phyloP scores from a whole-genome alignment of 345 rosid species.

The Syzygium jambos region DNA sequence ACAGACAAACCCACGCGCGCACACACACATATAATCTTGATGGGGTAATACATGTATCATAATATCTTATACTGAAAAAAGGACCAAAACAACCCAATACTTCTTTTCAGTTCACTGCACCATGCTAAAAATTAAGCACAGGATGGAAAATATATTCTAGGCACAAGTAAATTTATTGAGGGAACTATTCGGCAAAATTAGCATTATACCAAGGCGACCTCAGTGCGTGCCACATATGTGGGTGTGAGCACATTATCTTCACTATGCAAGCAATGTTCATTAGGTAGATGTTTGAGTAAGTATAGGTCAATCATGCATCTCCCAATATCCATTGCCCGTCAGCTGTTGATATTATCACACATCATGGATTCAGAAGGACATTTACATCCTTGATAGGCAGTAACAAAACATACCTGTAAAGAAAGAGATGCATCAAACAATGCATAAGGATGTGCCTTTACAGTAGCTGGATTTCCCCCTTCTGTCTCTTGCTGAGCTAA shows the following conservation, averaged over 20 bases:
- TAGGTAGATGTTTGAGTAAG: neutral
- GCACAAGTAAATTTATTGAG: neutral
- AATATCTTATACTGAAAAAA: neutral
- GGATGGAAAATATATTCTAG: neutral
- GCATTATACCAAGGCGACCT: neutral
- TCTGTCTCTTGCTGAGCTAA: constrained; percentile 42
- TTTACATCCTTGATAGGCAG: neutral
- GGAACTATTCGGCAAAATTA: neutral
- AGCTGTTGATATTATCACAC: neutral
- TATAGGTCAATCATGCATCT: neutral
- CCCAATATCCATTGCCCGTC: neutral
- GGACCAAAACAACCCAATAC: neutral
- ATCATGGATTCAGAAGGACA: neutral
- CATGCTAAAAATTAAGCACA: neutral
- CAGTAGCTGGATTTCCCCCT: constrained; percentile 27
- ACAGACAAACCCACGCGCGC: no score
- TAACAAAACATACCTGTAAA: constrained; percentile 54
- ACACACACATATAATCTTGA: neutral
- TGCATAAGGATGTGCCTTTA: constrained; percentile 71
- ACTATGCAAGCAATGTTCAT: neutral
- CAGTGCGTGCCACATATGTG: neutral
- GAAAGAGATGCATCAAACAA: constrained; percentile 80
- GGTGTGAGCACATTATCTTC: neutral
- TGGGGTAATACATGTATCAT: neutral
- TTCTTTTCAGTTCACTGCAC: neutral